phyloP scores from a whole-genome alignment of 306 rosid genomes.

The Quercus ilex region DNA sequence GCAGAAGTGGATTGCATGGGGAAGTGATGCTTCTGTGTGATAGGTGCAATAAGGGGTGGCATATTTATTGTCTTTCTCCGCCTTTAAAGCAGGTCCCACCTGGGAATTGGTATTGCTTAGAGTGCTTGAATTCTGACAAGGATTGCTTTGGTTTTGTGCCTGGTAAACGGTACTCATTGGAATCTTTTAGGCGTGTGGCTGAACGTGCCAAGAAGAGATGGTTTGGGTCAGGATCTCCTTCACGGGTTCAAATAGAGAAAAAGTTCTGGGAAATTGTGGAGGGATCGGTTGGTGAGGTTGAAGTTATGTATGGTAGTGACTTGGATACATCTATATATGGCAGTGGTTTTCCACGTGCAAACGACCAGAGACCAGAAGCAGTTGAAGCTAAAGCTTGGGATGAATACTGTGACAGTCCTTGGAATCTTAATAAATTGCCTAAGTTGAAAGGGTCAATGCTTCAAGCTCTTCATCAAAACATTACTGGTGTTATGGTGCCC shows the following conservation, averaged over 20 bases:
- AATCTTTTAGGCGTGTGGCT: constrained; percentile 78
- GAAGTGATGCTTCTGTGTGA: constrained; percentile 96
- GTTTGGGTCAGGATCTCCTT: constrained; percentile 85
- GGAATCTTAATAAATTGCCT: constrained; percentile 98
- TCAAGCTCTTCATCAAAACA: constrained; percentile 80
- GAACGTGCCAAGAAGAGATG: constrained; percentile 82
- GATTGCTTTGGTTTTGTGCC: constrained; percentile 97
- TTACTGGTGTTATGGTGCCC: constrained; percentile 98
- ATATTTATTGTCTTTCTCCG: constrained; percentile 87
- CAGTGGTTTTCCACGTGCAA: constrained; percentile 83
- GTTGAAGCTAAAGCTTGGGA: constrained; percentile 75
- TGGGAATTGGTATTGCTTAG: constrained; percentile 95
- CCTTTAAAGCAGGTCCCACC: constrained; percentile 79
- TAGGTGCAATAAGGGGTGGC: constrained; percentile 97
- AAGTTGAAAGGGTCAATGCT: constrained; percentile 92
- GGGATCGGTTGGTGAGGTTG: constrained; percentile 89
- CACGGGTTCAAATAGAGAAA: constrained; percentile 83
- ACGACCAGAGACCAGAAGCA: constrained; percentile 58
- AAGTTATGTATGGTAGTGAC: constrained; percentile 96
- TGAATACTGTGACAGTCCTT: constrained; percentile 76
- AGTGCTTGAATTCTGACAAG: constrained; percentile 83
- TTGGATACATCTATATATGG: constrained; percentile 87
- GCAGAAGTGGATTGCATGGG: constrained; percentile 94
- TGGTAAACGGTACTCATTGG: constrained; percentile 69
- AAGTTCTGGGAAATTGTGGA: constrained; percentile 98